These are phyloP conservation scores for Protomyces macrosporus DNA, from an alignment of 1,139 yeast species.

Conservation along the genomic window DNA sequence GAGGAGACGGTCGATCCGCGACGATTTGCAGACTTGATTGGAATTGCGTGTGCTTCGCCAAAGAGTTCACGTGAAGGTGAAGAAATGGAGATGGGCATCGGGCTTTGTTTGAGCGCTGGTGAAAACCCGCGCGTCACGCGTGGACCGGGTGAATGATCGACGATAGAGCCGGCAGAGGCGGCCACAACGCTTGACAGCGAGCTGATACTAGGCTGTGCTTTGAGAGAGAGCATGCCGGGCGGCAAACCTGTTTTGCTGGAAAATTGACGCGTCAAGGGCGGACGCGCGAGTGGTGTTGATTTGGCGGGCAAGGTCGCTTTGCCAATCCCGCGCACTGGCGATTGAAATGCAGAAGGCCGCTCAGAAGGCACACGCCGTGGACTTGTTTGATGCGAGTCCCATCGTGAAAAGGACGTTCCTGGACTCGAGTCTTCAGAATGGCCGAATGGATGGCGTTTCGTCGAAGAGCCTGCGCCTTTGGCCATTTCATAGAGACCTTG, in stretches of 20 bases:
- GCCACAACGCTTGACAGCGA: slow-evolving; percentile 3
- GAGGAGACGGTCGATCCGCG: background rate
- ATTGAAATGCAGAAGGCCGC: background rate
- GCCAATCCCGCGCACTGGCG: background rate
- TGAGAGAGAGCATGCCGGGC: slow-evolving; percentile 3
- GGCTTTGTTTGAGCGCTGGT: background rate
- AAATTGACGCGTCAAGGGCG: background rate
- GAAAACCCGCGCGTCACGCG: background rate
- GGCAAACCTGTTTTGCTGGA: background rate
- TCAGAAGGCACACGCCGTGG: background rate
- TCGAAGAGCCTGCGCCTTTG: background rate
- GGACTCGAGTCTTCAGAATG: background rate
- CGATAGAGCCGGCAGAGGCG: background rate
- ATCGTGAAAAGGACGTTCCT: background rate
- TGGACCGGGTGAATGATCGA: background rate
- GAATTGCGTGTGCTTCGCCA: background rate
- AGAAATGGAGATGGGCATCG: background rate
- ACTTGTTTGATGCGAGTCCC: background rate
- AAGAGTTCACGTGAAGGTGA: background rate
- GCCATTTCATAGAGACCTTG: slow-evolving; percentile 11
- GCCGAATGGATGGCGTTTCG: background rate
- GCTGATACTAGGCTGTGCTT: slow-evolving; percentile 15
- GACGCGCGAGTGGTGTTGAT: background rate
- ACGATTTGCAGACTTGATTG: background rate
- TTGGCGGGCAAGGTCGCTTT: background rate